These are phyloP conservation scores for Graphilbum ipis-grandicollis DNA, from an alignment of 2,329 filamentous ascomycete species.

Conservation along the genomic window DNA sequence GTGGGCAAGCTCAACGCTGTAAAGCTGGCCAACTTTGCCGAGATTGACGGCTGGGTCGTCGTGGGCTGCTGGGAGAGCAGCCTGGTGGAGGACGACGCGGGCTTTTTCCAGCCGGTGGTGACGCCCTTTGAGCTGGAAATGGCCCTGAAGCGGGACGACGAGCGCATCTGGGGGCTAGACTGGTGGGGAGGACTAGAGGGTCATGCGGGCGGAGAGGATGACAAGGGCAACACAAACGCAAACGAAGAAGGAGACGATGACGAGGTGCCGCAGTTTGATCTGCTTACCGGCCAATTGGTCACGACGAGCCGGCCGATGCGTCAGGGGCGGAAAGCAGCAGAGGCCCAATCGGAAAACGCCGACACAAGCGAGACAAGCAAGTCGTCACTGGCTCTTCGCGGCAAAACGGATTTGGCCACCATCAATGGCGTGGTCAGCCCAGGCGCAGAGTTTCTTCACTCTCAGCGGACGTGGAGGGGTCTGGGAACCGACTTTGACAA, in stretches of 20 bases:
- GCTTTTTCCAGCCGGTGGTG: conserved; percentile 76
- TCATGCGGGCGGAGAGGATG: conserved; percentile 8
- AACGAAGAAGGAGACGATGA: conserved; percentile 20
- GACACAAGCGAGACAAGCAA: conserved; percentile 8
- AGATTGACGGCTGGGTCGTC: conserved; percentile 92
- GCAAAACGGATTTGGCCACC: conserved; percentile 55
- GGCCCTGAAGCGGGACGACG: conserved; percentile 56
- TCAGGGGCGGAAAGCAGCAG: conserved; percentile 15
- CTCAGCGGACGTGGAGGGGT: conserved; percentile 77
- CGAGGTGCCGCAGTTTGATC: conserved; percentile 77
- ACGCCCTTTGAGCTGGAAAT: conserved; percentile 88
- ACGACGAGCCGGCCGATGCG: conserved; percentile 63
- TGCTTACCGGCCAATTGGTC: conserved; percentile 72
- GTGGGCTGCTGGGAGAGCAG: conserved; percentile 97
- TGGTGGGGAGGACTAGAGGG: conserved; percentile 81
- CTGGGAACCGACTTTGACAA: conserved; percentile 68
- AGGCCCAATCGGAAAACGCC: conserved; percentile 4
- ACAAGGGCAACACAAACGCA: conserved; percentile 3
- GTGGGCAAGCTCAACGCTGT: conserved; percentile 92
- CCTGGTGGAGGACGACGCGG: conserved; percentile 63
- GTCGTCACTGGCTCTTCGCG: conserved; percentile 28
- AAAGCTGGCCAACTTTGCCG: conserved; percentile 90
- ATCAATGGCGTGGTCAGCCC: conserved; percentile 82
- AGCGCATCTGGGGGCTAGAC: conserved; percentile 67
- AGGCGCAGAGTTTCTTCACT: conserved; percentile 71